These are phyloP conservation scores for Leishmania braziliensis DNA, from an alignment of 208 protist genomes.

Conservation along the genomic window DNA sequence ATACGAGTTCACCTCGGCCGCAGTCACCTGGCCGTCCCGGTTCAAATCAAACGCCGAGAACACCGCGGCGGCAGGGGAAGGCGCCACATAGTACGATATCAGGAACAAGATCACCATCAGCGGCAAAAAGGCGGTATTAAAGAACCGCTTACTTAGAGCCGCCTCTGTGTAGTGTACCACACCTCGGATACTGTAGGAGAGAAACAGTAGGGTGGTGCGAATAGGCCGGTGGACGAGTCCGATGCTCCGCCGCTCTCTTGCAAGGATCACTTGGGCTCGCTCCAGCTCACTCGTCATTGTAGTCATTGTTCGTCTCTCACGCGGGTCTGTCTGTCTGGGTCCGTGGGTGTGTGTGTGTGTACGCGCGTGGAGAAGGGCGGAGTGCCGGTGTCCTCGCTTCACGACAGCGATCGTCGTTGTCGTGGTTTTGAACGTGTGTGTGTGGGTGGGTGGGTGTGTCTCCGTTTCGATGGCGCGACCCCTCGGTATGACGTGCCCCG, in stretches of 20 bases:
- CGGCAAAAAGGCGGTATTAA: constrained; percentile 47
- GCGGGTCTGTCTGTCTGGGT: not conserved
- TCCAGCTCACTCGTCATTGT: constrained; percentile 29
- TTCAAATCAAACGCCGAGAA: constrained; percentile 58
- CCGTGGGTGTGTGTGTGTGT: not conserved
- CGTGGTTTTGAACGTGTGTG: not conserved
- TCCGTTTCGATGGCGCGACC: not conserved
- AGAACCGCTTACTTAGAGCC: constrained; percentile 30
- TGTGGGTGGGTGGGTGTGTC: not conserved
- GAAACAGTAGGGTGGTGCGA: constrained; percentile 40
- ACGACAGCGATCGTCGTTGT: not conserved
- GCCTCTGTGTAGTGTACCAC: constrained; percentile 18
- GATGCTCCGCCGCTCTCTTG: constrained; percentile 41
- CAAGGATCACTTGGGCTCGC: constrained; percentile 36
- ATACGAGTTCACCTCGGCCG: constrained; percentile 55
- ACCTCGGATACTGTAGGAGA: constrained; percentile 28
- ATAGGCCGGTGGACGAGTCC: constrained; percentile 48
- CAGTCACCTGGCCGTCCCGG: constrained; percentile 51
- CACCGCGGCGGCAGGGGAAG: constrained; percentile 35
- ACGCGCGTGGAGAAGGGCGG: not conserved
- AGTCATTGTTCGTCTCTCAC: not conserved
- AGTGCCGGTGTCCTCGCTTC: not conserved
- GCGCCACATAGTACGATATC: constrained; percentile 51
- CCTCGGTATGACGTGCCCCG: not conserved
- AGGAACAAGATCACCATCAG: constrained; percentile 31